Percentiles rank a stretch among this genome's conserved stretches.
Evolutionary conservation across 257 asterid species (phyloP).

Genomic region (Ophiorrhiza pumila): DNA sequence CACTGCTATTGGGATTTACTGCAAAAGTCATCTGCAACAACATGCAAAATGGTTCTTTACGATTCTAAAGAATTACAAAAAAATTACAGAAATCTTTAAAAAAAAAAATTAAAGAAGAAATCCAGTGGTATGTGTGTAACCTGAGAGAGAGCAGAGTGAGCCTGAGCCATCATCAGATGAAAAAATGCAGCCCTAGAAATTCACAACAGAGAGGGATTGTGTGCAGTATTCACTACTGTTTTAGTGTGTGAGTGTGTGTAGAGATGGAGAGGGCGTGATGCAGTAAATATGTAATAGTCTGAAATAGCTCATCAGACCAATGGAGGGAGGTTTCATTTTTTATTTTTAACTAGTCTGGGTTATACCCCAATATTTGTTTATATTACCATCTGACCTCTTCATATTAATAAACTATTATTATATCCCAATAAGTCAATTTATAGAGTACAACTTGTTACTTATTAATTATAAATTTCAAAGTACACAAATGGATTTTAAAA

Average conservation of each 20-base stretch:
- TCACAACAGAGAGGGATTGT: neutral
- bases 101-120: neutral
- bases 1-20: slow-evolving; percentile 4
- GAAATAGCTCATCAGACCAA: neutral
- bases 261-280: no score
- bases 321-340: neutral
- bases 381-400: neutral
- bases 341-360: neutral
- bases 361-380: neutral
- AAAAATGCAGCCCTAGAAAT: slow-evolving; percentile 3
- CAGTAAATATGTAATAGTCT: no score
- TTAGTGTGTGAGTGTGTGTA: neutral
- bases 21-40: slow-evolving; percentile 16
- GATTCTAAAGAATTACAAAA: neutral
- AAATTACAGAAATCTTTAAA: neutral
- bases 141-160: slow-evolving; percentile 19
- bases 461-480: no score
- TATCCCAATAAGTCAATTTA: neutral
- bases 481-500: no score
- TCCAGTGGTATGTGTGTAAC: neutral
- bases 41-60: neutral
- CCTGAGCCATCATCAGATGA: slow-evolving; percentile 19
- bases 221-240: neutral
- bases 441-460: neutral
- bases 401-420: no score